Evolutionary conservation across 2,329 filamentous ascomycete genomes (phyloP).

Genomic region (Aspergillus vadensis): DNA sequence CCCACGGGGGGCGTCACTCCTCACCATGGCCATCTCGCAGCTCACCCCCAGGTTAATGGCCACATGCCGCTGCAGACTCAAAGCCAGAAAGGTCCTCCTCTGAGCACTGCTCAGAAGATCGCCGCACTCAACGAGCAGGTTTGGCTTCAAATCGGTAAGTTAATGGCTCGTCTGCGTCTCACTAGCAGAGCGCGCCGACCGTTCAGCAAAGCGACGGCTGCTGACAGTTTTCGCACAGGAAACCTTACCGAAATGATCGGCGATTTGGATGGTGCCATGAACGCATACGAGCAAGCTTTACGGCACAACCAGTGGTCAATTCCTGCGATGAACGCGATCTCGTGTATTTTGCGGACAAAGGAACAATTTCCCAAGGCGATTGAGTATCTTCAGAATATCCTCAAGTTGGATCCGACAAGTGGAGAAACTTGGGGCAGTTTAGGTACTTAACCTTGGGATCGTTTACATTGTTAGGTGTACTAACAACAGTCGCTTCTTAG

Average conservation of each 20-base stretch:
- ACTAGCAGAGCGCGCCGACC: background rate
- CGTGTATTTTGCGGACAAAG: constrained; percentile 83
- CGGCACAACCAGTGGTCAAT: constrained; percentile 86
- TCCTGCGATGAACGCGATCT: constrained; percentile 90
- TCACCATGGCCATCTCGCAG: constrained; percentile 54
- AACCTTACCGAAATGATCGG: constrained; percentile 84
- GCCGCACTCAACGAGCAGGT: constrained; percentile 79
- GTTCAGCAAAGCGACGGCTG: background rate
- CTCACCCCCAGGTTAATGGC: constrained; percentile 45
- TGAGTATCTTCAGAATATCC: constrained; percentile 85
- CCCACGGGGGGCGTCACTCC: constrained; percentile 72
- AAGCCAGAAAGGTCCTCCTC: constrained; percentile 60
- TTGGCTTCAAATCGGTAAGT: constrained; percentile 89
- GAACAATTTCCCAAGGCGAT: constrained; percentile 94
- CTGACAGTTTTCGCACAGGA: constrained; percentile 55
- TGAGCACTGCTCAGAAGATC: constrained; percentile 72
- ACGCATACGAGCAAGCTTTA: constrained; percentile 87
- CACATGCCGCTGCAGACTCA: constrained; percentile 58
- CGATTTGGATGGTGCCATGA: constrained; percentile 83
- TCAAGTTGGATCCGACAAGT: constrained; percentile 85
- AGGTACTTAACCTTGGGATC: constrained; percentile 58
- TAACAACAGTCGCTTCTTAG: constrained; percentile 48
- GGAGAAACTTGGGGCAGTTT: constrained; percentile 97
- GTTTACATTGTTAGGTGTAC: background rate
- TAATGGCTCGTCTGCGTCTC: background rate